Evolutionary conservation across 139 green algal species (phyloP).

Genomic region (Limnomonas spitsbergensis): DNA sequence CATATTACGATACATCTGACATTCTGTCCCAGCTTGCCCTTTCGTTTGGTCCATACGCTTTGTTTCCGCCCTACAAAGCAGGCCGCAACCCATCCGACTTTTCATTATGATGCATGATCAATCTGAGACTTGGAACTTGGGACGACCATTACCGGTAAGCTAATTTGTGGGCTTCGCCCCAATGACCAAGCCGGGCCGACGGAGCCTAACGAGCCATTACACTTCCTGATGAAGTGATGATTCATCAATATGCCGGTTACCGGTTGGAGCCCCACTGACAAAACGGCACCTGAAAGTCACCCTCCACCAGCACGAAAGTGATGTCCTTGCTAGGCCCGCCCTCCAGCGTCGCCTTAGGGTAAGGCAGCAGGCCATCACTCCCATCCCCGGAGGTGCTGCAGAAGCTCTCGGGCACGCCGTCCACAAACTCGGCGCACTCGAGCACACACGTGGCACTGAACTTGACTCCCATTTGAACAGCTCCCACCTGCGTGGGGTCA

Average conservation of each 20-base stretch:
- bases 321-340: slow-evolving; percentile 56
- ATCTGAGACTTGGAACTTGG: too few species aligned
- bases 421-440: slow-evolving; percentile 62
- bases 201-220: too few species aligned
- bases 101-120: too few species aligned
- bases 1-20: not conserved
- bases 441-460: slow-evolving; percentile 73
- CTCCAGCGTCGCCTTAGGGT: slow-evolving; percentile 5
- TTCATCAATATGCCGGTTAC: too few species aligned
- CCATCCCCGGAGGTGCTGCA: slow-evolving; percentile 18
- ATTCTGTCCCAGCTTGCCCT: not conserved
- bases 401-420: slow-evolving; percentile 18
- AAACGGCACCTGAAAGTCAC: slow-evolving; percentile 79
- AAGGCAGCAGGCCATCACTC: slow-evolving; percentile 16
- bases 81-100: too few species aligned
- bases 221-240: too few species aligned
- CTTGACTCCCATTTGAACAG: slow-evolving; percentile 74
- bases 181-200: too few species aligned
- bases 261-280: too few species aligned
- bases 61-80: too few species aligned
- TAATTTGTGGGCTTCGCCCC: too few species aligned
- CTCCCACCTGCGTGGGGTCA: slow-evolving; percentile 60
- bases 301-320: slow-evolving; percentile 67
- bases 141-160: too few species aligned
- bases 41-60: too few species aligned